phyloP scores from a whole-genome alignment of 176 grass and related monocot genomes.

The Saccharum spontaneum region DNA sequence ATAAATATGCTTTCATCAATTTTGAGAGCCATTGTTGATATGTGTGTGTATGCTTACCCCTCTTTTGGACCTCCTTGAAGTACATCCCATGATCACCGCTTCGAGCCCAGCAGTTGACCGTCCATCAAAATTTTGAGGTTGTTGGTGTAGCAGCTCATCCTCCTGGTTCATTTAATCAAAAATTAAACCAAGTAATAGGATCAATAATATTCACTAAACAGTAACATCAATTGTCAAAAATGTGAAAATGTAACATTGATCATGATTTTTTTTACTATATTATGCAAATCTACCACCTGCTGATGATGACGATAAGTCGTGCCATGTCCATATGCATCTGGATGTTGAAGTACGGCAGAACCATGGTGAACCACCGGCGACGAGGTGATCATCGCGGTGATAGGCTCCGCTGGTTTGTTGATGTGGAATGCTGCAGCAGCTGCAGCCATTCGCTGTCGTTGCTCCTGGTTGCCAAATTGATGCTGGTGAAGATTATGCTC shows the following conservation, averaged over 20 bases:
- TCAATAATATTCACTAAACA: neutral
- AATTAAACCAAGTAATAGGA: slow-evolving; percentile 7
- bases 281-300: neutral
- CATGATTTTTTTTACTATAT: neutral
- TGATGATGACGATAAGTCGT: slow-evolving; percentile 23
- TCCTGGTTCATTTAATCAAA: slow-evolving; percentile 28
- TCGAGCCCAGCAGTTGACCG: slow-evolving; percentile 62
- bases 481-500: slow-evolving; percentile 37
- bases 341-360: slow-evolving; percentile 32
- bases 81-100: slow-evolving; percentile 78
- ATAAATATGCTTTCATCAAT: slow-evolving; percentile 4
- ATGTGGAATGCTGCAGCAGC: slow-evolving; percentile 41
- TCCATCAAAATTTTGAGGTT: slow-evolving; percentile 52
- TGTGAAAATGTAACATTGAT: neutral
- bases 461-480: slow-evolving; percentile 47
- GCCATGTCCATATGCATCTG: slow-evolving; percentile 41
- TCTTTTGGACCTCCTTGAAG: slow-evolving; percentile 56
- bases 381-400: slow-evolving; percentile 47
- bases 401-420: slow-evolving; percentile 37
- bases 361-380: slow-evolving; percentile 40
- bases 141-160: slow-evolving; percentile 40
- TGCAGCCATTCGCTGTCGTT: slow-evolving; percentile 1
- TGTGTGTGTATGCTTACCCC: slow-evolving; percentile 39
- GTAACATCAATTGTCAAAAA: neutral
- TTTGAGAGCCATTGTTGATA: neutral